Evolutionary conservation across 352 stramenopile genomes (phyloP).

Genomic region (Blastocystis sp.): DNA sequence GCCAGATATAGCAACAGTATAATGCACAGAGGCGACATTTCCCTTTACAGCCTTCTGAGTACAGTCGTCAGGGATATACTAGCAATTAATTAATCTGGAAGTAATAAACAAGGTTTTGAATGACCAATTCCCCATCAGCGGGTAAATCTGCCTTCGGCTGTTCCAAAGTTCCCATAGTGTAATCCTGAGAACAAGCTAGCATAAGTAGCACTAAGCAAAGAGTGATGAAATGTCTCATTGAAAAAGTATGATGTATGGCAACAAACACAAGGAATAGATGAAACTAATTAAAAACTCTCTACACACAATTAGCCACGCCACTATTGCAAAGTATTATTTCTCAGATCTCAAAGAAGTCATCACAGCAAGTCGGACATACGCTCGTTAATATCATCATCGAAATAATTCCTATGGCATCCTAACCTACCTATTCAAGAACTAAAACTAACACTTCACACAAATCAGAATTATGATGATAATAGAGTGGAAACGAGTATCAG

Average conservation of each 20-base stretch:
- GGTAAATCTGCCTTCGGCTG: slow-evolving; percentile 25
- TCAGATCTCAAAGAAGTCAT: slow-evolving; percentile 60
- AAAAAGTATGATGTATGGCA: not conserved
- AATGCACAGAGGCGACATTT: slow-evolving; percentile 36
- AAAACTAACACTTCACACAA: not conserved
- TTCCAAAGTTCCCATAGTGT: slow-evolving; percentile 27
- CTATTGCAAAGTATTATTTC: not conserved
- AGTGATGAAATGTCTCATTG: not conserved
- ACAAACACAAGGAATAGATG: not conserved
- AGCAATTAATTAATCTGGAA: not conserved
- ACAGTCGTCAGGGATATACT: slow-evolving; percentile 42
- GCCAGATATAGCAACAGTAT: not conserved
- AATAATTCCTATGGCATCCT: not conserved
- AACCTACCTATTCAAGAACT: not conserved
- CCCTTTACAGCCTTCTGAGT: slow-evolving; percentile 32
- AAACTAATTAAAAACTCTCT: not conserved
- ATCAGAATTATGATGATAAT: not conserved
- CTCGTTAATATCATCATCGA: slow-evolving; percentile 36
- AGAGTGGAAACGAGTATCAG: not conserved
- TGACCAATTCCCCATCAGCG: slow-evolving; percentile 7
- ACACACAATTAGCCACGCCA: not conserved
- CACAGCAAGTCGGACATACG: slow-evolving; percentile 51
- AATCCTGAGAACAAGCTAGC: not conserved
- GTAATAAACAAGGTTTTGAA: slow-evolving; percentile 8
- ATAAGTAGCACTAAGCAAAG: not conserved